Evolutionary conservation across 2,329 filamentous ascomycete genomes (phyloP).

Genomic region (Ophiostoma fasciatum): DNA sequence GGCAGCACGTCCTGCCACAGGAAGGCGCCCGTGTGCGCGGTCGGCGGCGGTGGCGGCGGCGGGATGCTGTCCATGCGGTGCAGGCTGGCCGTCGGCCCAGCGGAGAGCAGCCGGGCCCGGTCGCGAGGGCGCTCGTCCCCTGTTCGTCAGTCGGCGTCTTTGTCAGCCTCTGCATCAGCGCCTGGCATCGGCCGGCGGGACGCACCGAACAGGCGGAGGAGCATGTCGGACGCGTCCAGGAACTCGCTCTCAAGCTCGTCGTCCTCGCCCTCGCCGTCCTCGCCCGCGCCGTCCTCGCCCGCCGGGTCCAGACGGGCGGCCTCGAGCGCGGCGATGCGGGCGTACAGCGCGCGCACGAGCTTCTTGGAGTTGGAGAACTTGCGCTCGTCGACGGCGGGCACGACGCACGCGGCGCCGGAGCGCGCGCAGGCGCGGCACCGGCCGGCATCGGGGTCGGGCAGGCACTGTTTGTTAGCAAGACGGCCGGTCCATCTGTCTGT

Average conservation of each 20-base stretch:
- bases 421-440: conserved; percentile 1
- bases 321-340: conserved; percentile 2
- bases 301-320: conserved; percentile 3
- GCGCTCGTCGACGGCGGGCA: conserved; percentile 5
- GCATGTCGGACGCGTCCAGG: conserved; percentile 1
- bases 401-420: conserved; percentile 1
- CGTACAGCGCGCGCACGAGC: conserved; percentile 5
- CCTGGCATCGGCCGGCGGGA: too few species aligned
- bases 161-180: too few species aligned
- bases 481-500: too few species aligned
- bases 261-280: not conserved
- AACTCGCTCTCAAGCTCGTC: not conserved
- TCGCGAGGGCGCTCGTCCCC: conserved; percentile 2
- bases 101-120: conserved; percentile 2
- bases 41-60: too few species aligned
- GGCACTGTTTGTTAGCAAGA: not conserved
- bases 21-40: not conserved
- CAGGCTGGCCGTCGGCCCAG: conserved; percentile 3
- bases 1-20: conserved; percentile 4
- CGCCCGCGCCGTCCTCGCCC: not conserved
- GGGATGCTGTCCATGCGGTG: conserved; percentile 1
- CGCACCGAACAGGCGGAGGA: conserved; percentile 4
- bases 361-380: conserved; percentile 6
- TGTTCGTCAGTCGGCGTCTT: not conserved
- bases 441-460: not conserved